Evolutionary conservation across 306 rosid species (phyloP), one percentile per base, ranked within the genome.

Genomic region (Astragalus glycyphyllos): DNA sequence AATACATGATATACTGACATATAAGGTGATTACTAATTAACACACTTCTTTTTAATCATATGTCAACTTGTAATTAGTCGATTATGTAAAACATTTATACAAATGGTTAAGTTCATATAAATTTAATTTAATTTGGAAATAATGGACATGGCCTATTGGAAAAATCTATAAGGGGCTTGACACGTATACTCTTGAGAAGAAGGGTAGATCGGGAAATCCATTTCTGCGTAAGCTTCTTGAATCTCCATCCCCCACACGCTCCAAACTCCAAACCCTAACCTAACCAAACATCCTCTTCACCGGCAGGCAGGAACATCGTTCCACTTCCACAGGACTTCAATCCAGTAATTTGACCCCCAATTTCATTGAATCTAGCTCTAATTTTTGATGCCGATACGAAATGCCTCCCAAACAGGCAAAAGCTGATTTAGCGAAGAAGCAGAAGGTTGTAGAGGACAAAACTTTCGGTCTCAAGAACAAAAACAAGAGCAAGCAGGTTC

Each of bases 391-490:
- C 86, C 67, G 75, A 69, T 53, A 29, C 73, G 79, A 74, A 72
- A 93, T 93, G 98, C 98, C 97, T 68, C 98, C 98, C 1, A 93
- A 90, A 82, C 96, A 81, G 74, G 74, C 93, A 0, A 93, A 90
- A 71, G 73, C 88, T 68, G 98, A 93, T 55, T 0, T 85, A 80
- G 97, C 98, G 54, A 93, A 93, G 96, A 93, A 93, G 87, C 97
- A 90, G 96, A 93, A 90, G 84, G 31, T 88, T 53, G 96, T 90
- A 26, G 98, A 93, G 82, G 98, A 93, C 85, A 93, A 93, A 85
- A 93, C 98, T 47, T 93, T 93, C 69, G 97, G 97, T 12, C 93
- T 93, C 40, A 93, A 93, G 79, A 90, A 93, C 89, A 93, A 93
- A 60, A 93, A 88, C 86, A 93, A 93, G 77, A 88, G 98, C 77